Conservation (phyloP, 1,284 basidiomycete species). For the Athelia psychrophila region DNA sequence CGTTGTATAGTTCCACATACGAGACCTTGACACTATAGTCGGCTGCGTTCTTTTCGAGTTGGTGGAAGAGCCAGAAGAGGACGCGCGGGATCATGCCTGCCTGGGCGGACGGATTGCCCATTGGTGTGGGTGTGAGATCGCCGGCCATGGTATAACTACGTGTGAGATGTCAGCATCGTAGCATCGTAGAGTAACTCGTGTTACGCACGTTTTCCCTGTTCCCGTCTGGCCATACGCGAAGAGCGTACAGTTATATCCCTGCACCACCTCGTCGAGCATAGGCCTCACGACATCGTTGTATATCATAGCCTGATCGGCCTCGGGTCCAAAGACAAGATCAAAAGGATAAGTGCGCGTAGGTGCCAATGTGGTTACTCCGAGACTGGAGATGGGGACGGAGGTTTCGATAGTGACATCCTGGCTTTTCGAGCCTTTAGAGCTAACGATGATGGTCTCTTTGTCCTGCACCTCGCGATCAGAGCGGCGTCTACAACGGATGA, state of each 20-base stretch:
- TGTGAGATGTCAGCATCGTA: neutral
- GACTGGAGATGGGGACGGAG: slow-evolving; percentile 55
- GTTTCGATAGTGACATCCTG: slow-evolving; percentile 82
- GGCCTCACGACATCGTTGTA: slow-evolving; percentile 93
- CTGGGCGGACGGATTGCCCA: slow-evolving; percentile 84
- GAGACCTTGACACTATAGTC: slow-evolving; percentile 96
- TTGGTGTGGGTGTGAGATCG: slow-evolving; percentile 76
- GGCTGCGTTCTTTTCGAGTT: slow-evolving; percentile 71
- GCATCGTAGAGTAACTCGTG: slow-evolving; percentile 1
- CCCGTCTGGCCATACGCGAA: slow-evolving; percentile 99
- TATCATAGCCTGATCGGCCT: slow-evolving; percentile 94
- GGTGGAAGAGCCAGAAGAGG: slow-evolving; percentile 89
- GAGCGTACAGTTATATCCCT: slow-evolving; percentile 97
- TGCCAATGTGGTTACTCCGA: slow-evolving; percentile 65
- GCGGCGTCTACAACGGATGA: slow-evolving; percentile 79
- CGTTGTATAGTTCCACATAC: slow-evolving; percentile 98
- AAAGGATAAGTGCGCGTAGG: slow-evolving; percentile 87
- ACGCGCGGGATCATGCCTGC: slow-evolving; percentile 99
- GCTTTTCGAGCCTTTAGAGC: slow-evolving; percentile 68
- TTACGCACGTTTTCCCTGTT: slow-evolving; percentile 94
- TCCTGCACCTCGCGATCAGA: slow-evolving; percentile 83
- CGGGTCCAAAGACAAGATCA: slow-evolving; percentile 93
- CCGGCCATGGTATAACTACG: slow-evolving; percentile 93
- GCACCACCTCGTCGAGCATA: slow-evolving; percentile 90
- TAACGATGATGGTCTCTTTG: slow-evolving; percentile 81